Evolutionary conservation across 805 yeast genomes (phyloP), one percentile per base, ranked within the genome.

Genomic region (Wickerhamomyces subpelliculosus): DNA sequence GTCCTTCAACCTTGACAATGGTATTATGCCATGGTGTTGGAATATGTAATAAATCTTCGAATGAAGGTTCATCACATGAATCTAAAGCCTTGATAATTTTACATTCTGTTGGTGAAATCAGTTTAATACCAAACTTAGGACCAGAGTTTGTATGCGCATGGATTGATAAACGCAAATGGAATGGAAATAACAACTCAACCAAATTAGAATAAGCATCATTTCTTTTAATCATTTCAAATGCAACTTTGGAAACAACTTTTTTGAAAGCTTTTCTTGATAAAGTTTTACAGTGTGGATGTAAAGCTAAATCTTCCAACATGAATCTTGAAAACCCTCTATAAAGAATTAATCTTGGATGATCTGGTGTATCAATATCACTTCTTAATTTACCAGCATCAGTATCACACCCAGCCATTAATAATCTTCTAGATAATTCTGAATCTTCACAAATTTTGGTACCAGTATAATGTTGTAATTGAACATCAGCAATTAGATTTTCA

Each of bases 21-120:
- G 74, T 61, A 46, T 77, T 77, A 54, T 76, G 83, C 82, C 82
- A 77, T 34, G 83, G 82, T 0, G 82, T 76, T 35, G 83, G 82
- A 41, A 77, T 75, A 52, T 77, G 83, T 40, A 77, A 64, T 45
- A 72, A 58, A 45, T 73, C 80, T 32, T 71, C 75, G 49, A 60
- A 67, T 21, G 50, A 50, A 2, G 75, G 80, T 35, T 69, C 71
- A 14, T 51, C 58, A 21, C 50, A 36, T 19, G 55, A 57, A 21
- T 57, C 59, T 25, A 75, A 54, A n/a, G 69, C 60, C 35, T 59
- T 65, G 14, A 75, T 68, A 13, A 70, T 71, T 35, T 60, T 64
- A 44, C 80, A 74, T 32, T 63, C 61, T 2, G 61, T 60, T 6
- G 54, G 50, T 8, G 66, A 62, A 46, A 77, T 68, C 17, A 76